phyloP scores from a whole-genome alignment of 352 stramenopile genomes.

The Albugo laibachii region DNA sequence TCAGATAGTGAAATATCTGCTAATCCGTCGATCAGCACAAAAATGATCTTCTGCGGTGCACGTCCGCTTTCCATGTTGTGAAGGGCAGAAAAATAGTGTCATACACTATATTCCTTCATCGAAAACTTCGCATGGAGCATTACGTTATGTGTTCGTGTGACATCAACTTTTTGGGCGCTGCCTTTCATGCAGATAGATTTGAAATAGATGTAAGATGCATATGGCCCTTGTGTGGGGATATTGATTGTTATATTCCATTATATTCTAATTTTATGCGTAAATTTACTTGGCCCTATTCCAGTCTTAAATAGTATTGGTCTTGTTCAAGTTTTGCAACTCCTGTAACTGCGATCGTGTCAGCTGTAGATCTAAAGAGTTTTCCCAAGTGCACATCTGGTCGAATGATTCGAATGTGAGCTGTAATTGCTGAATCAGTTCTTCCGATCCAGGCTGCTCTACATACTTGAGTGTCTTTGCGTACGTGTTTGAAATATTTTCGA shows the following conservation, averaged over 20 bases:
- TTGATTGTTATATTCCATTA: no score
- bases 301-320: neutral
- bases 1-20: constrained; percentile 50
- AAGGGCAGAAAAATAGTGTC: no score
- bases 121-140: no score
- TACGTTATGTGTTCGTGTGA: no score
- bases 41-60: constrained; percentile 25
- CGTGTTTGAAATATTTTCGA: constrained; percentile 33
- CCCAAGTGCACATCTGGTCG: constrained; percentile 70
- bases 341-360: constrained; percentile 48
- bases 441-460: constrained; percentile 50
- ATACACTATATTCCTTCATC: no score
- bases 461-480: constrained; percentile 80
- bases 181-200: no score
- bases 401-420: constrained; percentile 69
- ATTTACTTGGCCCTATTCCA: no score
- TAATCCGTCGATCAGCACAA: constrained; percentile 77
- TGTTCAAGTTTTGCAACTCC: neutral
- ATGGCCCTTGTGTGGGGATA: no score
- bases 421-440: constrained; percentile 71
- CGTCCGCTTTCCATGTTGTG: no score
- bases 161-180: no score
- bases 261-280: no score
- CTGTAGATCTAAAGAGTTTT: constrained; percentile 47
- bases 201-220: no score